Conservation (phyloP, 2,329 filamentous ascomycete species). For the Botryosphaeria agaves region DNA sequence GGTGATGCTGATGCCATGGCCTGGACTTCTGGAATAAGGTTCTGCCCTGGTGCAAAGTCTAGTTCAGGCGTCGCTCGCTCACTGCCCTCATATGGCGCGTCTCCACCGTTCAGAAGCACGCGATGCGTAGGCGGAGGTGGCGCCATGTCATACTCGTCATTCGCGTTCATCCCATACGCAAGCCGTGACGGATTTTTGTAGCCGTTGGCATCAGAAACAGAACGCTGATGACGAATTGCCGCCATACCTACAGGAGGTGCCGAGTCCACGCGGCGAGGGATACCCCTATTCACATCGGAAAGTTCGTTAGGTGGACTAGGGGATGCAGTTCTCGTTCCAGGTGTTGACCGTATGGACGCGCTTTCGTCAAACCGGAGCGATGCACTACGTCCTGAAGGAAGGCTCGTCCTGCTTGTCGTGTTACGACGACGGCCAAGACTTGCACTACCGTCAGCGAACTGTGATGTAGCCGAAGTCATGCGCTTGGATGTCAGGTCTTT, state of each 20-base stretch:
- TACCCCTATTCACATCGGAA: conserved; percentile 9
- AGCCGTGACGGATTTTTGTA: conserved; percentile 24
- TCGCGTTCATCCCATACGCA: conserved; percentile 15
- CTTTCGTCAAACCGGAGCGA: conserved; percentile 26
- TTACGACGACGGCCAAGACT: conserved; percentile 22
- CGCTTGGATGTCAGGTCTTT: conserved; percentile 75
- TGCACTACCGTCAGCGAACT: conserved; percentile 9
- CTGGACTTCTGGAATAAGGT: not conserved
- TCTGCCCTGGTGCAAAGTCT: too few relatives aligned
- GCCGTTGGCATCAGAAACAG: conserved; percentile 29
- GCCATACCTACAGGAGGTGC: conserved; percentile 17
- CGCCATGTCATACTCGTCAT: conserved; percentile 16
- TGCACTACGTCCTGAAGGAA: conserved; percentile 16
- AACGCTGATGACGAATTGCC: conserved; percentile 26
- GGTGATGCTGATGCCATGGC: conserved; percentile 11
- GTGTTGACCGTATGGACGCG: conserved; percentile 23
- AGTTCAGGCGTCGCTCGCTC: not conserved
- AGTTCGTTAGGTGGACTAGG: conserved; percentile 15
- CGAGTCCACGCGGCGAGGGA: conserved; percentile 24
- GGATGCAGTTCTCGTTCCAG: conserved; percentile 25
- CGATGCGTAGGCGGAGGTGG: conserved; percentile 25
- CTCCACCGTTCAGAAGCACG: conserved; percentile 6
- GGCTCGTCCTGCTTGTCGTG: conserved; percentile 22
- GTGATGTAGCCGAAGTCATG: conserved; percentile 46
- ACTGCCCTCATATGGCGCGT: not conserved